These are phyloP conservation scores for Peniophora sp. DNA, from an alignment of 1,284 basidiomycete species.

Conservation along the genomic window DNA sequence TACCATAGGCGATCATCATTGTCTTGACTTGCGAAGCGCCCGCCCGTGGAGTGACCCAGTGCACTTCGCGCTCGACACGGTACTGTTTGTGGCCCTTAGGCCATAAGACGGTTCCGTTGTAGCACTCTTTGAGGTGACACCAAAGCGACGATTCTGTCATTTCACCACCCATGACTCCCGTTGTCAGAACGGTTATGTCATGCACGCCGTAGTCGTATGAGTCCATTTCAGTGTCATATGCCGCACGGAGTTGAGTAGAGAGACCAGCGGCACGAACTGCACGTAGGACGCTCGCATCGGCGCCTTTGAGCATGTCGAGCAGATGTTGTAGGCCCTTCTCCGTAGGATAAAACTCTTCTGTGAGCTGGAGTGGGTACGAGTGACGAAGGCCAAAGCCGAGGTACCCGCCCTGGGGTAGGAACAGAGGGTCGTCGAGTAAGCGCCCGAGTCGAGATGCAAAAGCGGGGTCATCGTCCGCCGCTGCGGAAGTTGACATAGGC, in stretches of 20 bases:
- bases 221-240: too few relatives aligned
- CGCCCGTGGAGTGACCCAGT: too few relatives aligned
- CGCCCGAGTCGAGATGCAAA: constrained; percentile 9
- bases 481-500: neutral
- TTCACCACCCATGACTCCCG: too few relatives aligned
- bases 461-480: constrained; percentile 7
- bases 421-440: constrained; percentile 15
- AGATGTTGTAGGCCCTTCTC: neutral
- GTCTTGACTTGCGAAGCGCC: too few relatives aligned
- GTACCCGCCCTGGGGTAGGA: constrained; percentile 22
- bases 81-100: too few relatives aligned
- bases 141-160: too few relatives aligned
- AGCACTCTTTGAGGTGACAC: too few relatives aligned
- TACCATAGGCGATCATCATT: too few relatives aligned
- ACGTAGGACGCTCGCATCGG: neutral
- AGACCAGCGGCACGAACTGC: neutral
- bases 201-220: too few relatives aligned
- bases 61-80: too few relatives aligned
- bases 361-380: constrained; percentile 17
- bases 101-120: too few relatives aligned
- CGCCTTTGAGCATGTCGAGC: neutral
- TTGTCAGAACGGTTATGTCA: too few relatives aligned
- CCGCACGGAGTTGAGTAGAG: neutral
- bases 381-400: constrained; percentile 26
- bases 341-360: neutral